phyloP scores from a whole-genome alignment of 768 basidiomycete genomes.

The Multifurca ochricompacta region DNA sequence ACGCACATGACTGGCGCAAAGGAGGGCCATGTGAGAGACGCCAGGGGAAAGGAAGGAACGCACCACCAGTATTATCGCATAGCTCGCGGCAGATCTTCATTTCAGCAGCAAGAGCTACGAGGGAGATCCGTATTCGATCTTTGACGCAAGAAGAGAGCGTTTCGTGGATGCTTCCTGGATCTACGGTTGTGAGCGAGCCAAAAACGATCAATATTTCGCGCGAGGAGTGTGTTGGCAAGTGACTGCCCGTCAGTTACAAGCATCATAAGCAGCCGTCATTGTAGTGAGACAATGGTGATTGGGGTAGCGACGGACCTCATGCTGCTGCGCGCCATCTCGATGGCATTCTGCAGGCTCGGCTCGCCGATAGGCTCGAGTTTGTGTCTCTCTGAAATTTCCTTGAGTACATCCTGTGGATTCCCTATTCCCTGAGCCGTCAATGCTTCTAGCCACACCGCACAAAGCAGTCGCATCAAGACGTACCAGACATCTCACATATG shows the following conservation, averaged over 20 bases:
- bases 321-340: conserved; percentile 92
- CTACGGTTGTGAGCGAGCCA: conserved; percentile 92
- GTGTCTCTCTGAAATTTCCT: conserved; percentile 73
- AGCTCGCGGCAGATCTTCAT: conserved; percentile 96
- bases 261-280: background rate
- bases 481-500: conserved; percentile 89
- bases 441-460: too few relatives aligned
- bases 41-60: conserved; percentile 22
- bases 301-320: conserved; percentile 57
- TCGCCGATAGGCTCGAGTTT: conserved; percentile 88
- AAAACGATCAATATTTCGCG: conserved; percentile 92
- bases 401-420: conserved; percentile 94
- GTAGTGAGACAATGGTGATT: background rate
- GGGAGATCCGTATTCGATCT: conserved; percentile 81
- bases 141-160: conserved; percentile 80
- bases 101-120: conserved; percentile 93
- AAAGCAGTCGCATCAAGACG: too few relatives aligned
- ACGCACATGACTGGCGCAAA: background rate
- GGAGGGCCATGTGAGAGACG: conserved; percentile 1
- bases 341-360: conserved; percentile 91
- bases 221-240: conserved; percentile 95
- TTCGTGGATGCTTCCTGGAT: conserved; percentile 94
- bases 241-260: conserved; percentile 41
- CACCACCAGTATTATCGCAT: conserved; percentile 88
- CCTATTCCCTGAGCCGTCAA: too few relatives aligned